Percentiles rank a stretch among this genome's conserved stretches.
Evolutionary conservation across 345 rosid genomes (phyloP).

Genomic region (Bretschneidera sinensis): DNA sequence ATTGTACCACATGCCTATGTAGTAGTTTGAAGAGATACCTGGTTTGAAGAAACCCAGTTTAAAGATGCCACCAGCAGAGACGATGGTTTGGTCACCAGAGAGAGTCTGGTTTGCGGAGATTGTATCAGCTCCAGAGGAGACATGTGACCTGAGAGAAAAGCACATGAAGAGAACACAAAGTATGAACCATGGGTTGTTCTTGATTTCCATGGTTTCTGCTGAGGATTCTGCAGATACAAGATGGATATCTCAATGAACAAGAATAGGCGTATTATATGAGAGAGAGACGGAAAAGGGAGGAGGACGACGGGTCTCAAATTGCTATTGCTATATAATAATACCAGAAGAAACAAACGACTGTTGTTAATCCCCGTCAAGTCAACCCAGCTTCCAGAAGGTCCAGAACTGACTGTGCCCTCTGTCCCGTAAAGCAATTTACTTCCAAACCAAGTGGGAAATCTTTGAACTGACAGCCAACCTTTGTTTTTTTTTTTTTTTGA

Average conservation of each 20-base stretch:
- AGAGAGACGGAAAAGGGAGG: background rate
- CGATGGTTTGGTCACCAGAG: slow-evolving; percentile 55
- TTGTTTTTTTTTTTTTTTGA: too few species aligned
- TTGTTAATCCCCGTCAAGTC: background rate
- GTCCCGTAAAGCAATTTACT: too few species aligned
- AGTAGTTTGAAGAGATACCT: slow-evolving; percentile 48
- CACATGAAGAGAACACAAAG: slow-evolving; percentile 21
- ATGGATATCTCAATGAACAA: background rate
- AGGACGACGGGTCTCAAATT: background rate
- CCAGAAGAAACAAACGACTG: background rate
- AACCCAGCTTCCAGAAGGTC: background rate
- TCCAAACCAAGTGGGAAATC: background rate
- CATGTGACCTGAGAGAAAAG: slow-evolving; percentile 24
- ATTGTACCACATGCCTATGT: slow-evolving; percentile 67
- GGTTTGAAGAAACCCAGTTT: slow-evolving; percentile 66
- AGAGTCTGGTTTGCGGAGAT: slow-evolving; percentile 46
- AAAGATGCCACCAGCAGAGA: slow-evolving; percentile 43
- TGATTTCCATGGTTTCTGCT: slow-evolving; percentile 25
- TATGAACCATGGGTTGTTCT: slow-evolving; percentile 20
- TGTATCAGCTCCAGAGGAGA: slow-evolving; percentile 41
- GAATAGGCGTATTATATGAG: background rate
- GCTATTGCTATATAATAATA: background rate
- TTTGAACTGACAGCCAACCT: too few species aligned
- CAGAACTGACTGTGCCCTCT: too few species aligned
- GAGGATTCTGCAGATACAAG: background rate